Evolutionary conservation across 805 yeast genomes (phyloP), one percentile per base, ranked within the genome.

Genomic region (Candida lessepsii): DNA sequence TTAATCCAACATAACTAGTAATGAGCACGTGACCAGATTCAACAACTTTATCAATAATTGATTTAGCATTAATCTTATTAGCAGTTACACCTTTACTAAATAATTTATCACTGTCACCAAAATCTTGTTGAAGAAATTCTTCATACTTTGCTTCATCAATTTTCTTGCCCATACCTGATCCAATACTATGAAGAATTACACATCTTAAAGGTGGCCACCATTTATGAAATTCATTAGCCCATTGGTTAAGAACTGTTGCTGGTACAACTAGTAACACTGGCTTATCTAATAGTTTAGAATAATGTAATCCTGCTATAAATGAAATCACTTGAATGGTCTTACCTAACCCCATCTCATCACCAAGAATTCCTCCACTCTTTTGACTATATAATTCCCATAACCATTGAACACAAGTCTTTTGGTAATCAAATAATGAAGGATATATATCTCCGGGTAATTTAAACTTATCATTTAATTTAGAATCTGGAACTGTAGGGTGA

Each of bases 281-380:
- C 27, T 81, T 83, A 23, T 78, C 75, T 2, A 91, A 65, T 42
- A 77, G 65, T 0, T 83, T 81, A 13, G 95, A 84, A 57, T 89
- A 86, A 54, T 90, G 96, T 28, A 93, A 67, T 0, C 96, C 93
- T 0, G 98, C 97, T 7, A 93, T 54, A 58, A 91, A 93, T 1
- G 97, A 80, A 31, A 89, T 88, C 7, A 93, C 77, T 57, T 93
- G 98, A 37, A 93, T 84, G 0, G 99, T 93, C 56, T 93, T 93
- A 2, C 99, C 99, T 13, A 93, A 64, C 0, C 99, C 99, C 99
- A 93, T 93, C 60, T 93, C 99, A 61, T 93, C 99, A 18, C 98
- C 97, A 29, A 93, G 75, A 16, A 93, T 93, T 0, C 99, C 99
- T 2, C 99, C 99, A 2, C 90, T 83, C 36, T 78, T 80, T 58